Percentiles rank a stretch among this genome's conserved stretches.
Evolutionary conservation across 176 grass and related monocot genomes (phyloP).

Genomic region (Elymus sibiricus): DNA sequence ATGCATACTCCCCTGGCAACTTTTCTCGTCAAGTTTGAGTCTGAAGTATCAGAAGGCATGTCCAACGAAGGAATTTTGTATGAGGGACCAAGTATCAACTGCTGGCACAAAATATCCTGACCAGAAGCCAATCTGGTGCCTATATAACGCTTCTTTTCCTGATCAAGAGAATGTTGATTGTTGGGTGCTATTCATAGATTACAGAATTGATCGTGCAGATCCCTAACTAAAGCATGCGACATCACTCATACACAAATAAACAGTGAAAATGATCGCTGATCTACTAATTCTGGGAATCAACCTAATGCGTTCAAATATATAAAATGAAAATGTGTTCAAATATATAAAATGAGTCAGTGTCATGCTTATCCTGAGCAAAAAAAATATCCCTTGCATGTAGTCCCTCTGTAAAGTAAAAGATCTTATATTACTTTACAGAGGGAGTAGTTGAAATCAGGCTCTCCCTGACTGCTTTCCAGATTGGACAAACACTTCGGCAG

Average conservation of each 20-base stretch:
- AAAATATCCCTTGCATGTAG: neutral
- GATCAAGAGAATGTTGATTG: conserved; percentile 21
- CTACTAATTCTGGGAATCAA: neutral
- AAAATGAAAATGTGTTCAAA: neutral
- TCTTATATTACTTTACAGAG: too few species aligned
- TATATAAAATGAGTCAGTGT: neutral
- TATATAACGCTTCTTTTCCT: conserved; percentile 64
- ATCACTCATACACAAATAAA: neutral
- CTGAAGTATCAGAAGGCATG: conserved; percentile 28
- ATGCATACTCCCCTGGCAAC: conserved; percentile 88
- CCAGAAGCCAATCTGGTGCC: conserved; percentile 86
- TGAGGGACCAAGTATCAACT: conserved; percentile 72
- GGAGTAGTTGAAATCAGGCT: neutral
- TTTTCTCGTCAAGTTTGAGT: conserved; percentile 33
- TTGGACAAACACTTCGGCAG: neutral
- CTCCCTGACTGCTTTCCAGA: neutral
- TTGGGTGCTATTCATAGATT: conserved; percentile 2
- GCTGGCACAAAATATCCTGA: conserved; percentile 80
- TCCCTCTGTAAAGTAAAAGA: too few species aligned
- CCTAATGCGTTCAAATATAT: neutral
- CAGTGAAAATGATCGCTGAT: neutral
- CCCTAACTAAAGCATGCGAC: conserved; percentile 10
- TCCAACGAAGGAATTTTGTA: conserved; percentile 63
- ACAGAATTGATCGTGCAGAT: neutral
- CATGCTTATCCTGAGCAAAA: neutral